Evolutionary conservation across 139 green algal species (phyloP).

Genomic region (Coelastrella sp.): DNA sequence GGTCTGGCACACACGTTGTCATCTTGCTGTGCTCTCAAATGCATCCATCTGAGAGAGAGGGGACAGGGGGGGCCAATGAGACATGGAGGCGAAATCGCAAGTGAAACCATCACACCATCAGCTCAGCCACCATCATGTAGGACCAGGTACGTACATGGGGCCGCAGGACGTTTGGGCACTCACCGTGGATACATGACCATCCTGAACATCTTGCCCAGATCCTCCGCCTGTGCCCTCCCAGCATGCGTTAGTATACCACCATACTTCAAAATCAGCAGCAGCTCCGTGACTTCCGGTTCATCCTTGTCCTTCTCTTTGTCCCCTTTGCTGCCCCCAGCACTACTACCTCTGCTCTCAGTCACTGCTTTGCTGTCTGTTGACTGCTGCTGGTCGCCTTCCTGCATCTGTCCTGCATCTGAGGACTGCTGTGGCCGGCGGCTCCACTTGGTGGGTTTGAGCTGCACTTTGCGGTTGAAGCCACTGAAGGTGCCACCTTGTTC

Average conservation of each 20-base stretch:
- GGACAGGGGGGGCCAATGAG: too few relatives aligned
- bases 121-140: too few relatives aligned
- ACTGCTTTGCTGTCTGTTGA: background rate
- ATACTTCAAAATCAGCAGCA: conserved; percentile 71
- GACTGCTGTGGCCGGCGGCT: background rate
- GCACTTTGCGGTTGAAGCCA: conserved; percentile 98
- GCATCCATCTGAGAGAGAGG: too few relatives aligned
- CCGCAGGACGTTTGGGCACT: too few relatives aligned
- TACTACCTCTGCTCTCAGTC: background rate
- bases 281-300: conserved; percentile 68
- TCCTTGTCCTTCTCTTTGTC: conserved; percentile 60
- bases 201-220: conserved; percentile 93
- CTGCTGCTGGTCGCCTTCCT: too few relatives aligned
- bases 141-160: too few relatives aligned
- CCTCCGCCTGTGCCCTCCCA: conserved; percentile 90
- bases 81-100: too few relatives aligned
- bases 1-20: too few relatives aligned
- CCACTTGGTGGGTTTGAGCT: conserved; percentile 93
- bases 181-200: conserved; percentile 96
- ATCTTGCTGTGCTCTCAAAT: too few relatives aligned
- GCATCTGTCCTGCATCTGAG: too few relatives aligned
- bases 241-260: conserved; percentile 85
- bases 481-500: conserved; percentile 82
- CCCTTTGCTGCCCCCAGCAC: background rate
- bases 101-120: too few relatives aligned